Percentiles rank a stretch among this genome's conserved stretches.
Conservation (phyloP, 129 eudicot genomes). For the Oenanthe sinensis region DNA sequence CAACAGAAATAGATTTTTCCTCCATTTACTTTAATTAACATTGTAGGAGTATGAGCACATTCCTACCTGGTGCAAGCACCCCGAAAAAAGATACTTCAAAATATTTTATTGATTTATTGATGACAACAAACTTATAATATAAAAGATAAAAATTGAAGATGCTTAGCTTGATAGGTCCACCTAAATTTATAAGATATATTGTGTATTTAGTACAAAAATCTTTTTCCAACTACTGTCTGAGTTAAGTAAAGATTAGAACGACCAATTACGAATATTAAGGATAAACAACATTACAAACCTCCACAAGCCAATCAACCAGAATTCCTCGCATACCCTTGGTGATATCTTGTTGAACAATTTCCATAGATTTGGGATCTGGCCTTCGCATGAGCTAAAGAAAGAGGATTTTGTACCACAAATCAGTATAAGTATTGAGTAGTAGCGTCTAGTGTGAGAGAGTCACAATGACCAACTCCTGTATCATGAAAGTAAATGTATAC, state of each 20-base stretch:
- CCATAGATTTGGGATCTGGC: conserved; percentile 46
- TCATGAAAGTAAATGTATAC: not conserved
- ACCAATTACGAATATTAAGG: not conserved
- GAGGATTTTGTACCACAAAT: conserved; percentile 6
- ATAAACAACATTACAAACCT: conserved; percentile 36
- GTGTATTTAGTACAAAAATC: not conserved
- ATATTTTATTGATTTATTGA: not conserved
- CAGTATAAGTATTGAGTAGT: not conserved
- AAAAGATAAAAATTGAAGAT: not conserved
- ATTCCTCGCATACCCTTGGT: conserved; percentile 70
- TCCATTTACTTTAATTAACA: not conserved
- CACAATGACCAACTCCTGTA: not conserved
- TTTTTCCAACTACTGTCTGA: not conserved
- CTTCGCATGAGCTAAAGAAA: conserved; percentile 35
- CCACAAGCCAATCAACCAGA: conserved; percentile 80
- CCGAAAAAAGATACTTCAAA: not conserved
- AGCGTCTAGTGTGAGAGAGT: not conserved
- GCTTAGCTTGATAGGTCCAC: not conserved
- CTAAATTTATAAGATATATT: not conserved
- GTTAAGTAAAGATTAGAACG: not conserved
- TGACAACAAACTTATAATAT: not conserved
- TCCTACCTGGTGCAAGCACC: not conserved
- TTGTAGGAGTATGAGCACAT: not conserved
- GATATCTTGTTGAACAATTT: conserved; percentile 54
- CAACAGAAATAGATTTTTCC: not conserved